phyloP scores from a whole-genome alignment of 2,329 filamentous ascomycete species.

The Trichoderma hamatum region DNA sequence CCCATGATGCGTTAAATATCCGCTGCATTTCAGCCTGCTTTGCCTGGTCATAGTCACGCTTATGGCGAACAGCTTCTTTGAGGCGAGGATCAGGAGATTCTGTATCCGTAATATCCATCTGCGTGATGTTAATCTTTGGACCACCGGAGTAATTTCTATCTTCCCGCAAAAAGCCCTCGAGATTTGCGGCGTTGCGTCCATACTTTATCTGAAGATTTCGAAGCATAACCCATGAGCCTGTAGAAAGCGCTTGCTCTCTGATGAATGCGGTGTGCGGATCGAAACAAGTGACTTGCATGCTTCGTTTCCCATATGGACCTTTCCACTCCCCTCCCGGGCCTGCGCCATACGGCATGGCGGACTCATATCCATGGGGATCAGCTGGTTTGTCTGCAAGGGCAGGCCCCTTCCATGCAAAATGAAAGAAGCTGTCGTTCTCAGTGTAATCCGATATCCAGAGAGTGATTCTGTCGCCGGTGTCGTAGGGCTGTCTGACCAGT shows the following conservation, averaged over 20 bases:
- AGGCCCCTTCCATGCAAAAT: slow-evolving; percentile 45
- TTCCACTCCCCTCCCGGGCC: slow-evolving; percentile 55
- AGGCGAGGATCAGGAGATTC: slow-evolving; percentile 53
- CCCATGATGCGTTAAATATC: slow-evolving; percentile 42
- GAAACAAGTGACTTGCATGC: slow-evolving; percentile 72
- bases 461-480: slow-evolving; percentile 52
- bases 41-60: slow-evolving; percentile 63
- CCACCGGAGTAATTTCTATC: slow-evolving; percentile 50
- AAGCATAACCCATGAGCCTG: slow-evolving; percentile 66
- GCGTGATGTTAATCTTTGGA: slow-evolving; percentile 60
- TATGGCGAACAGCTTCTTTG: slow-evolving; percentile 64
- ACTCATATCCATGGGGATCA: slow-evolving; percentile 59
- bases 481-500: slow-evolving; percentile 60
- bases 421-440: slow-evolving; percentile 64
- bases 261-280: slow-evolving; percentile 66
- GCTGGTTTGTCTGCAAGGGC: slow-evolving; percentile 48
- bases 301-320: slow-evolving; percentile 73
- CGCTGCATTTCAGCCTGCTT: slow-evolving; percentile 46
- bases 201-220: slow-evolving; percentile 73
- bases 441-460: slow-evolving; percentile 87
- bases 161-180: slow-evolving; percentile 74
- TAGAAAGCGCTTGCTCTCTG: slow-evolving; percentile 53
- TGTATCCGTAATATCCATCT: slow-evolving; percentile 48
- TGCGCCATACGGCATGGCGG: slow-evolving; percentile 33
- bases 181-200: slow-evolving; percentile 52